phyloP scores from a whole-genome alignment of 768 basidiomycete species.

The Austroboletus festivus region DNA sequence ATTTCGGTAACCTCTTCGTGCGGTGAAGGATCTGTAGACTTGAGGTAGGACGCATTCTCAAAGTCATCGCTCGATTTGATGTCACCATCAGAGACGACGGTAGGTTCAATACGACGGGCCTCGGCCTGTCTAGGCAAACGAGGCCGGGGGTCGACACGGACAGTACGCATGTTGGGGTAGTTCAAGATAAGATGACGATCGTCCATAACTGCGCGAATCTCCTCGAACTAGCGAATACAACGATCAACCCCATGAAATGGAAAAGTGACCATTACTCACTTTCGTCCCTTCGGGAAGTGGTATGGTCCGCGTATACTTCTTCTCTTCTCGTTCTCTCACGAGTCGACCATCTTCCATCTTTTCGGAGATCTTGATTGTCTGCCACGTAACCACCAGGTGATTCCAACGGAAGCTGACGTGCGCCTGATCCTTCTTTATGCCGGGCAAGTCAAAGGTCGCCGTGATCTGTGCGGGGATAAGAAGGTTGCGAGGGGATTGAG shows the following conservation, averaged over 20 bases:
- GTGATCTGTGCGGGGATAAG: conserved; percentile 44
- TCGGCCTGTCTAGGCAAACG: conserved; percentile 23
- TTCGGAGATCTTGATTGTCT: conserved; percentile 55
- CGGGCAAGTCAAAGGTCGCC: conserved; percentile 67
- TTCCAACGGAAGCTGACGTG: conserved; percentile 70
- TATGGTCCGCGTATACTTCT: conserved; percentile 61
- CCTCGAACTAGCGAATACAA: conserved; percentile 54
- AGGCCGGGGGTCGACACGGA: conserved; percentile 32
- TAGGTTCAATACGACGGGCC: conserved; percentile 32
- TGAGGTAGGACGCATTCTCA: conserved; percentile 24
- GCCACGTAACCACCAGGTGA: conserved; percentile 65
- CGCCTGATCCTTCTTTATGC: conserved; percentile 69
- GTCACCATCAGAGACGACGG: conserved; percentile 30
- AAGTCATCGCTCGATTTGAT: conserved; percentile 29
- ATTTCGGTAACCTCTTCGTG: conserved; percentile 24
- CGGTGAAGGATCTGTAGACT: conserved; percentile 22
- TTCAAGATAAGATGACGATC: conserved; percentile 57
- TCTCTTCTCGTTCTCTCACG: conserved; percentile 63
- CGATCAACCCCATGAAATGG: background rate
- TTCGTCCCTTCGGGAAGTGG: conserved; percentile 73
- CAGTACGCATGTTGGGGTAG: conserved; percentile 51
- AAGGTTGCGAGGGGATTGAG: conserved; percentile 12
- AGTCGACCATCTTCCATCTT: conserved; percentile 57
- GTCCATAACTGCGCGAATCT: conserved; percentile 66
- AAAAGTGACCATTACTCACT: conserved; percentile 37